phyloP scores from a whole-genome alignment of 345 rosid genomes.

The Turritis glabra region DNA sequence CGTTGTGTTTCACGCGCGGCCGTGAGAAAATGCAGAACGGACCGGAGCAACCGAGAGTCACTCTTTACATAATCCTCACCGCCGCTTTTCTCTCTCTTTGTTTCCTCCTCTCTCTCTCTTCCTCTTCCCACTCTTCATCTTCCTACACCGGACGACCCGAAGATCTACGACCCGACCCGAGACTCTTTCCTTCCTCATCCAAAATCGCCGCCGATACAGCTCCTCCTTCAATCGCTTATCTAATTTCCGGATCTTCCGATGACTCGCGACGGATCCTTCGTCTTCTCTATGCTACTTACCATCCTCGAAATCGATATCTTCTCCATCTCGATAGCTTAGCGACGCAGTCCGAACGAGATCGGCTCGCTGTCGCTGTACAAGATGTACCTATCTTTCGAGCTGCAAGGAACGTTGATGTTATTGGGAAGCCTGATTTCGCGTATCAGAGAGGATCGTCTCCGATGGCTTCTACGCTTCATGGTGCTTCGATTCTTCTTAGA shows the following conservation, averaged over 20 bases:
- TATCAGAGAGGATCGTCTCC: conserved; percentile 78
- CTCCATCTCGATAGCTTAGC: conserved; percentile 83
- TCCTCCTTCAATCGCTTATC: conserved; percentile 78
- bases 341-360: conserved; percentile 65
- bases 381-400: conserved; percentile 68
- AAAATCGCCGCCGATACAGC: conserved; percentile 57
- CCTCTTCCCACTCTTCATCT: conserved; percentile 42
- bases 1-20: conserved; percentile 6
- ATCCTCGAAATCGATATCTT: conserved; percentile 80
- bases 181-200: conserved; percentile 66
- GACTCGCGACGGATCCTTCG: conserved; percentile 73
- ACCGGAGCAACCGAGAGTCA: conserved; percentile 48
- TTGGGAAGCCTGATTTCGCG: conserved; percentile 80
- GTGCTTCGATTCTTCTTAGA: conserved; percentile 81
- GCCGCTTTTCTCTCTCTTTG: conserved; percentile 64
- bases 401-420: conserved; percentile 77
- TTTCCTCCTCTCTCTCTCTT: conserved; percentile 58
- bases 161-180: conserved; percentile 55
- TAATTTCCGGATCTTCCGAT: conserved; percentile 72
- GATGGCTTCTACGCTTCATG: conserved; percentile 78
- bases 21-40: conserved; percentile 38
- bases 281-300: conserved; percentile 73
- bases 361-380: conserved; percentile 56
- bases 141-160: conserved; percentile 28
- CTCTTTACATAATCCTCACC: conserved; percentile 57